phyloP scores from a whole-genome alignment of 2,329 filamentous ascomycete genomes.

The Fusarium algeriense region DNA sequence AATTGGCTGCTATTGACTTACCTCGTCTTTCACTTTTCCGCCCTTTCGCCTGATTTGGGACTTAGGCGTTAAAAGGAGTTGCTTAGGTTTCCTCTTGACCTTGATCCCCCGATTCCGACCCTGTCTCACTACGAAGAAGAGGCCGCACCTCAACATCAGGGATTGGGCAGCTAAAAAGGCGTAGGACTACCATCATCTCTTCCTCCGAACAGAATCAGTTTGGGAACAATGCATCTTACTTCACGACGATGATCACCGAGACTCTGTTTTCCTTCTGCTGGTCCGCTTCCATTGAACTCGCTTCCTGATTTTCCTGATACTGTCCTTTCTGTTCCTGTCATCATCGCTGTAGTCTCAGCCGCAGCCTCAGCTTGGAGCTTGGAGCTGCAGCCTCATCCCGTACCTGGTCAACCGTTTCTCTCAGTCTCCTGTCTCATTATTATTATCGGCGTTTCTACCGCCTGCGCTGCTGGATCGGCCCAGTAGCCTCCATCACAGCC shows the following conservation, averaged over 20 bases:
- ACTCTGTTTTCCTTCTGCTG: constrained; percentile 61
- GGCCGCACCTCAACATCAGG: constrained; percentile 13
- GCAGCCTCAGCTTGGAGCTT: constrained; percentile 9
- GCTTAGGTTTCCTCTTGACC: constrained; percentile 16
- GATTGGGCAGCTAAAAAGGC: constrained; percentile 37
- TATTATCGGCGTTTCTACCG: constrained; percentile 29
- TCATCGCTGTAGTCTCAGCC: constrained; percentile 39
- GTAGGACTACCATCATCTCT: constrained; percentile 30
- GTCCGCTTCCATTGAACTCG: constrained; percentile 66
- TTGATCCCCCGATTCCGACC: constrained; percentile 26
- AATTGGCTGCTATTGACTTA: constrained; percentile 16
- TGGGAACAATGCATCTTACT: constrained; percentile 54
- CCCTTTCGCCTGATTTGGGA: constrained; percentile 29
- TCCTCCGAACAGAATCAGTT: constrained; percentile 36
- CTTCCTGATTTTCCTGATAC: constrained; percentile 61
- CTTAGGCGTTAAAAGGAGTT: constrained; percentile 33
- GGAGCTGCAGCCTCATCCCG: constrained; percentile 38
- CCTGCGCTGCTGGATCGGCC: constrained; percentile 42
- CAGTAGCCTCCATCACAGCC: constrained; percentile 34
- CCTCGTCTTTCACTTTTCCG: constrained; percentile 19
- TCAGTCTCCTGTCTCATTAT: constrained; percentile 33
- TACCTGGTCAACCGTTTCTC: constrained; percentile 32
- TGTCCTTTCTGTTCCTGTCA: constrained; percentile 50
- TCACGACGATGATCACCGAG: constrained; percentile 68
- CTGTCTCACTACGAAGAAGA: constrained; percentile 33